phyloP scores from a whole-genome alignment of 1,284 basidiomycete genomes.

The Mycosarcoma mackinlayi region DNA sequence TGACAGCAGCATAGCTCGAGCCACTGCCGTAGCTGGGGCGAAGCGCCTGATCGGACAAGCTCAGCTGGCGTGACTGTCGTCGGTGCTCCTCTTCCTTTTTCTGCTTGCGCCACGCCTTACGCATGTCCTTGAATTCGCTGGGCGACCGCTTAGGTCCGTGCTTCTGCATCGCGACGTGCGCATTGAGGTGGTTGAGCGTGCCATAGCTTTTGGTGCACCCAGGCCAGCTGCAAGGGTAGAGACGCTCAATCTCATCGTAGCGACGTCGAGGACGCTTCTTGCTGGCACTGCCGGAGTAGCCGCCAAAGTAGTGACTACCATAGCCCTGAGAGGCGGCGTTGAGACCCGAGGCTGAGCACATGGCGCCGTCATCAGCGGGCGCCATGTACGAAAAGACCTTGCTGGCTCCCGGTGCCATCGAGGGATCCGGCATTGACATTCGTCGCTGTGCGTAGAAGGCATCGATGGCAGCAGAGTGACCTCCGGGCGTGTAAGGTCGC shows the following conservation, averaged over 20 bases:
- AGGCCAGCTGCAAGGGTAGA: constrained; percentile 84
- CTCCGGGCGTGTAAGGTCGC: constrained; percentile 31
- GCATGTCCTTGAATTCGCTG: constrained; percentile 93
- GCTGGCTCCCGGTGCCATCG: constrained; percentile 10
- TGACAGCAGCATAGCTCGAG: constrained; percentile 12
- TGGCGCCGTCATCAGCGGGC: constrained; percentile 28
- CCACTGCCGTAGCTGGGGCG: constrained; percentile 23
- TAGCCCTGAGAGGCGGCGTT: constrained; percentile 20
- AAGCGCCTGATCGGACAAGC: constrained; percentile 15
- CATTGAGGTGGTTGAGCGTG: constrained; percentile 89
- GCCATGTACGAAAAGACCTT: constrained; percentile 60
- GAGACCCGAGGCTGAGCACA: constrained; percentile 14
- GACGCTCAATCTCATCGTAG: constrained; percentile 78
- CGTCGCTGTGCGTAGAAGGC: constrained; percentile 36
- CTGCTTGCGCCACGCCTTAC: constrained; percentile 91
- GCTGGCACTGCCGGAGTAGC: constrained; percentile 26
- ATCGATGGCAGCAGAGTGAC: constrained; percentile 15
- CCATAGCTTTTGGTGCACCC: constrained; percentile 86
- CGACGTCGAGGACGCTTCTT: constrained; percentile 60
- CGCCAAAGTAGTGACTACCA: constrained; percentile 41
- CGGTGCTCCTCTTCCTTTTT: constrained; percentile 78
- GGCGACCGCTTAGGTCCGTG: constrained; percentile 86
- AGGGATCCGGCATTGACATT: constrained; percentile 41
- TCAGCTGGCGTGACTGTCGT: constrained; percentile 33
- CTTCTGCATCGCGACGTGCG: constrained; percentile 91